Evolutionary conservation across 805 yeast species (phyloP).

Genomic region (Hanseniaspora vineae): DNA sequence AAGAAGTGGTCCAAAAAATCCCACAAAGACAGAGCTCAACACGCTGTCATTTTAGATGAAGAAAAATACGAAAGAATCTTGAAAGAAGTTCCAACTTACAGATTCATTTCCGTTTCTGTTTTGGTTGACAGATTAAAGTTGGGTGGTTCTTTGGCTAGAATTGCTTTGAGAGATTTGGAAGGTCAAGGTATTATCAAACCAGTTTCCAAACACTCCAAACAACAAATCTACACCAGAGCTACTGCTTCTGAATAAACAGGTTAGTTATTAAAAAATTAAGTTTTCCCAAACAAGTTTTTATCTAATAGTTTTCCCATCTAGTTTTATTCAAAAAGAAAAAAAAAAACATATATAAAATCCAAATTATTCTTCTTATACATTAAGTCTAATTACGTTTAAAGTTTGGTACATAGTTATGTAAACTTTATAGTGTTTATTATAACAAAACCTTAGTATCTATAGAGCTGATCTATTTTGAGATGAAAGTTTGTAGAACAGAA

Average conservation of each 20-base stretch:
- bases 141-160: slow-evolving; percentile 98
- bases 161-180: slow-evolving; percentile 93
- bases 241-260: slow-evolving; percentile 43
- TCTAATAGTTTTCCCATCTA: background rate
- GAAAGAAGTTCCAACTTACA: slow-evolving; percentile 99
- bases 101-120: slow-evolving; percentile 94
- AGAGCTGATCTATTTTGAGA: no score
- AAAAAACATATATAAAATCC: background rate
- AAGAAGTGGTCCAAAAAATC: slow-evolving; percentile 99
- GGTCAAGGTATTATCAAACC: slow-evolving; percentile 89
- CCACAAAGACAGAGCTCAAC: slow-evolving; percentile 99
- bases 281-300: no score
- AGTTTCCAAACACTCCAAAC: slow-evolving; percentile 90
- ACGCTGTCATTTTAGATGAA: slow-evolving; percentile 93
- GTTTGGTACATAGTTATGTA: no score
- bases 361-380: background rate
- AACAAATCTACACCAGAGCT: slow-evolving; percentile 88
- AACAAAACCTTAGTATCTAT: no score
- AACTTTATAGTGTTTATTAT: no score
- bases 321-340: background rate
- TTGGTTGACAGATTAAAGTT: slow-evolving; percentile 98
- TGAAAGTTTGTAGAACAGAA: no score
- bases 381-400: no score
- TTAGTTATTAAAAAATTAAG: background rate
- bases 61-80: slow-evolving; percentile 97